Percentiles rank a stretch among this genome's conserved stretches.
These are phyloP conservation scores for Leishmania braziliensis DNA, from an alignment of 208 protist genomes.

Conservation along the genomic window DNA sequence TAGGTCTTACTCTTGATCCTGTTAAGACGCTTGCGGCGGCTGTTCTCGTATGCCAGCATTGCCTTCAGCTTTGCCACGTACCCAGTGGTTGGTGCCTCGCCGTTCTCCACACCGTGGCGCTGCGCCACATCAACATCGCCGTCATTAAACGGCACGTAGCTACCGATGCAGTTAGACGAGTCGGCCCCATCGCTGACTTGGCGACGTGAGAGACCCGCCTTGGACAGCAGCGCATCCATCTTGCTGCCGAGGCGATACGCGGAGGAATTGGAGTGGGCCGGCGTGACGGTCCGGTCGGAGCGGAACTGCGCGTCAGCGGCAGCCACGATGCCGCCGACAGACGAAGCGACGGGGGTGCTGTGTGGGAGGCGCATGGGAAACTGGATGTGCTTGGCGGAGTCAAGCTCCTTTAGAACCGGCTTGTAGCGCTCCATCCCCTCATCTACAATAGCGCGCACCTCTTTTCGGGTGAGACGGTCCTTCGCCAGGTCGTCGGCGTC, in stretches of 20 bases:
- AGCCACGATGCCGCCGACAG: conserved; percentile 76
- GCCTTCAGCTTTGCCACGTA: conserved; percentile 92
- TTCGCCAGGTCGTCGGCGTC: conserved; percentile 80
- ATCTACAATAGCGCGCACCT: conserved; percentile 71
- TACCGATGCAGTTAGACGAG: conserved; percentile 38
- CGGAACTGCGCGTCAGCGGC: conserved; percentile 44
- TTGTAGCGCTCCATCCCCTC: conserved; percentile 83
- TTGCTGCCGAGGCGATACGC: conserved; percentile 58
- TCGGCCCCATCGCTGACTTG: conserved; percentile 26
- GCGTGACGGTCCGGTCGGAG: conserved; percentile 10
- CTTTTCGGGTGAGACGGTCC: conserved; percentile 51
- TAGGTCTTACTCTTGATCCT: conserved; percentile 95
- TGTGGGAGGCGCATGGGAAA: conserved; percentile 78
- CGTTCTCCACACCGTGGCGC: conserved; percentile 14
- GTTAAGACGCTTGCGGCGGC: conserved; percentile 85
- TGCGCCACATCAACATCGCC: conserved; percentile 11
- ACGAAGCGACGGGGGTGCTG: conserved; percentile 67
- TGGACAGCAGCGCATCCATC: conserved; percentile 61
- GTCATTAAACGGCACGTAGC: conserved; percentile 46
- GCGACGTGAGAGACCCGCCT: conserved; percentile 53
- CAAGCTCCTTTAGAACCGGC: conserved; percentile 66
- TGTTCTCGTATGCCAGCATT: conserved; percentile 89
- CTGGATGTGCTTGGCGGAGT: conserved; percentile 70
- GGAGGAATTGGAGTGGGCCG: conserved; percentile 25
- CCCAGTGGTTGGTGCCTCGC: conserved; percentile 38